These are phyloP conservation scores for Kodamaea sp. DNA, from an alignment of 1,139 yeast genomes.

Conservation along the genomic window DNA sequence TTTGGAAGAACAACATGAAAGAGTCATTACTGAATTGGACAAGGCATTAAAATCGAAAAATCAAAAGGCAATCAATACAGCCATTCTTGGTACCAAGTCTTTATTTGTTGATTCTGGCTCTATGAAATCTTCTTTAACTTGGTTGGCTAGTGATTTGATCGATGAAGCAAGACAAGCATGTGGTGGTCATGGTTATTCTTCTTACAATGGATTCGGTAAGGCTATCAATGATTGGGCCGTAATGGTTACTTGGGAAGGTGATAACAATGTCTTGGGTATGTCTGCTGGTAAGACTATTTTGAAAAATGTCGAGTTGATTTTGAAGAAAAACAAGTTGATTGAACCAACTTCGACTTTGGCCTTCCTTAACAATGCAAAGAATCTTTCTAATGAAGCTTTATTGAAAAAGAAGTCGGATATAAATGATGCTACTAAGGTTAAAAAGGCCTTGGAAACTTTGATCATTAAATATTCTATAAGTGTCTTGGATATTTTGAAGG, in stretches of 20 bases:
- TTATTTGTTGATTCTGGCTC: constrained; percentile 86
- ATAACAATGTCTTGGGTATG: constrained; percentile 79
- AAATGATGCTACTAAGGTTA: constrained; percentile 14
- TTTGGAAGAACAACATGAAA: constrained; percentile 51
- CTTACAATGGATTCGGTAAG: constrained; percentile 86
- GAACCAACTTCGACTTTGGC: constrained; percentile 33
- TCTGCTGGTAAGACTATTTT: constrained; percentile 77
- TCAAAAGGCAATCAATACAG: constrained; percentile 38
- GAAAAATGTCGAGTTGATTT: constrained; percentile 45
- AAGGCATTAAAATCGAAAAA: constrained; percentile 46
- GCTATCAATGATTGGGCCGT: constrained; percentile 92
- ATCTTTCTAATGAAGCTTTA: constrained; percentile 8
- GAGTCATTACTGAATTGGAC: constrained; percentile 54
- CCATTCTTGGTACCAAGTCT: constrained; percentile 66
- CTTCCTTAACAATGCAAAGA: constrained; percentile 39
- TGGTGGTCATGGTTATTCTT: constrained; percentile 95
- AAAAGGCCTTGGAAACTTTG: constrained; percentile 21
- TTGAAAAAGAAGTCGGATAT: constrained; percentile 13
- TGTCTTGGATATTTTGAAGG: constrained; percentile 23
- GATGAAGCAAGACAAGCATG: constrained; percentile 94
- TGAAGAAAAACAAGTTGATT: constrained; percentile 31
- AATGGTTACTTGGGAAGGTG: constrained; percentile 98
- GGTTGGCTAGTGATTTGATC: constrained; percentile 76
- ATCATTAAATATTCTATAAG: constrained; percentile 27
- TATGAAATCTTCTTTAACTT: constrained; percentile 83